A percentile compares a stretch with the other conserved stretches of the same genome.
Conservation (phyloP, 1,284 basidiomycete species). For the Polyporus tsugae region DNA sequence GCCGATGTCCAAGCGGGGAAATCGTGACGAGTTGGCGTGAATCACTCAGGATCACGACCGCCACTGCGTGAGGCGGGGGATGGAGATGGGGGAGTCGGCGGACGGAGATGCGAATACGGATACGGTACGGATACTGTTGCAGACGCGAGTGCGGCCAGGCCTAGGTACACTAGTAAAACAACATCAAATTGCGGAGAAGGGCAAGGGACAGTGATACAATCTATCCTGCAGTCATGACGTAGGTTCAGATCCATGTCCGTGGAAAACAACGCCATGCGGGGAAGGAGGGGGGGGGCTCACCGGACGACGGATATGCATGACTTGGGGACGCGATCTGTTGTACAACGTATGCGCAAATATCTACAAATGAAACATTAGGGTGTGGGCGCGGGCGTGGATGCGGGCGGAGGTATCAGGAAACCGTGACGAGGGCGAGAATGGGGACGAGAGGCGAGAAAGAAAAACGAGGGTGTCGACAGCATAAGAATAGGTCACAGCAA, state of each 20-base stretch:
- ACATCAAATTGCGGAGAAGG: slow-evolving; percentile 25
- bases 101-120: background rate
- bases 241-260: slow-evolving; percentile 7
- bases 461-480: slow-evolving; percentile 27
- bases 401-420: slow-evolving; percentile 6
- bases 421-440: background rate
- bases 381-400: slow-evolving; percentile 20
- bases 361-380: slow-evolving; percentile 30
- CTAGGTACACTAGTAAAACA: slow-evolving; percentile 22
- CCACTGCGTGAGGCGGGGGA: background rate
- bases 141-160: background rate
- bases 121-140: background rate
- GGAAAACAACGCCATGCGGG: slow-evolving; percentile 5
- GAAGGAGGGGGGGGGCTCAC: background rate
- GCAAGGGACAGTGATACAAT: slow-evolving; percentile 25
- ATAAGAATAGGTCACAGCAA: slow-evolving; percentile 34
- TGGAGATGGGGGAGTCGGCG: background rate
- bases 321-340: slow-evolving; percentile 7
- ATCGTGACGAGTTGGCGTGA: background rate
- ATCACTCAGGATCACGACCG: slow-evolving; percentile 12
- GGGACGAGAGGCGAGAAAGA: background rate
- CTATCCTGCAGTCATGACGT: slow-evolving; percentile 21
- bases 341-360: slow-evolving; percentile 22
- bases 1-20: background rate
- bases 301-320: slow-evolving; percentile 6